phyloP scores from a whole-genome alignment of 495 filamentous ascomycete genomes.

The Penicillium soppii region DNA sequence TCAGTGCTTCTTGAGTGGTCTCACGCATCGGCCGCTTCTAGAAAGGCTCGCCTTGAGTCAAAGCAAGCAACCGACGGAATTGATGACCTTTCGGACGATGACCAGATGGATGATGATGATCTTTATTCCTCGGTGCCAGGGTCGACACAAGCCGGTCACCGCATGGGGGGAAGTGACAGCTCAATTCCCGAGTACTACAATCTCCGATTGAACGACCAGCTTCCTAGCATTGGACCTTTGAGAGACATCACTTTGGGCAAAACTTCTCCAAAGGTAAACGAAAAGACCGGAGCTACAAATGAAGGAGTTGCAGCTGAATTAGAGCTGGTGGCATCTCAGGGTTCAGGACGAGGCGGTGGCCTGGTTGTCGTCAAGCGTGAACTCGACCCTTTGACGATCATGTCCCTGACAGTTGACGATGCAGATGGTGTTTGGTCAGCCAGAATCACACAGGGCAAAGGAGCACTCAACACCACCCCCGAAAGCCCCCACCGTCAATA shows the following conservation, averaged over 20 bases:
- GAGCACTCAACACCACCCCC: slow-evolving; percentile 44
- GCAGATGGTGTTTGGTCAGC: slow-evolving; percentile 40
- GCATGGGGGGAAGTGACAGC: slow-evolving; percentile 16
- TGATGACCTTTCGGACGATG: slow-evolving; percentile 40
- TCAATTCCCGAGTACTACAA: slow-evolving; percentile 56
- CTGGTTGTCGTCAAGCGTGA: slow-evolving; percentile 73
- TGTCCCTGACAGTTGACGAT: slow-evolving; percentile 44
- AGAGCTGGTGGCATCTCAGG: slow-evolving; percentile 70
- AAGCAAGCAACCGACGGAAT: slow-evolving; percentile 51
- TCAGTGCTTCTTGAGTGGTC: slow-evolving; percentile 81
- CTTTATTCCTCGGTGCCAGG: slow-evolving; percentile 56
- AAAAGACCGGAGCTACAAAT: slow-evolving; percentile 7
- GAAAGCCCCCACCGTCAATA: slow-evolving; percentile 32
- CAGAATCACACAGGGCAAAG: slow-evolving; percentile 16
- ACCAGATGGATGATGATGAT: slow-evolving; percentile 69
- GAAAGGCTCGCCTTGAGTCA: slow-evolving; percentile 44
- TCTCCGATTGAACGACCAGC: slow-evolving; percentile 73
- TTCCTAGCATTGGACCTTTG: slow-evolving; percentile 77
- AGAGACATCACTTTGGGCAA: slow-evolving; percentile 66
- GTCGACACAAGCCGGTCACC: slow-evolving; percentile 14
- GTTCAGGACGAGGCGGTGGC: slow-evolving; percentile 65
- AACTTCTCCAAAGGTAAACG: slow-evolving; percentile 17
- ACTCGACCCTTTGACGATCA: slow-evolving; percentile 66
- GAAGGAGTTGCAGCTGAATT: slow-evolving; percentile 53
- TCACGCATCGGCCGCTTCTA: slow-evolving; percentile 48